Percentiles rank a stretch among this genome's conserved stretches.
phyloP scores from a whole-genome alignment of 768 basidiomycete species.

The Hirschioporus abietinus region DNA sequence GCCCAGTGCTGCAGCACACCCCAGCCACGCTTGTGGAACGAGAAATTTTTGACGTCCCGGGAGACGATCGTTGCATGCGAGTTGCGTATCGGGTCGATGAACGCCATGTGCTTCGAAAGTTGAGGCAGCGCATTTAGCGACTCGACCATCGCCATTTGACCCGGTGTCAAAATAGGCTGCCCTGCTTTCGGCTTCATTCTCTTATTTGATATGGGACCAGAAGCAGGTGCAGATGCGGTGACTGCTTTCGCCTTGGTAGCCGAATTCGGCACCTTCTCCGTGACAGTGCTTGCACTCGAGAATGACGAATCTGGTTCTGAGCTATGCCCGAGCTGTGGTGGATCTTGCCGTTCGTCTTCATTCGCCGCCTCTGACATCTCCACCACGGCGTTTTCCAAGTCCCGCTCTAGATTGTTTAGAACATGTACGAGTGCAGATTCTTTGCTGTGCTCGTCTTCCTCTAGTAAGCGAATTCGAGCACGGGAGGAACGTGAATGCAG shows the following conservation, averaged over 20 bases:
- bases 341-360: conserved; percentile 12
- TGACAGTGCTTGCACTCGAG: conserved; percentile 6
- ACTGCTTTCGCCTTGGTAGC: background rate
- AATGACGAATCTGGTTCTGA: conserved; percentile 16
- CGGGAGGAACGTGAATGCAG: conserved; percentile 56
- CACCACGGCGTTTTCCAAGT: conserved; percentile 55
- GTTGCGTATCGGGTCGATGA: conserved; percentile 53
- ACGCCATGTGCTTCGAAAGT: conserved; percentile 65
- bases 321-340: conserved; percentile 5
- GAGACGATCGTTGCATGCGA: conserved; percentile 70
- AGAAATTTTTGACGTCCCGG: conserved; percentile 58
- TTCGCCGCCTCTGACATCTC: conserved; percentile 45
- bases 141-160: conserved; percentile 51
- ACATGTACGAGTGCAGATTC: conserved; percentile 46
- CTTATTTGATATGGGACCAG: conserved; percentile 5
- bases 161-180: conserved; percentile 37
- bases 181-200: conserved; percentile 25
- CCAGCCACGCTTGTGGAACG: conserved; percentile 53
- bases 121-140: conserved; percentile 63
- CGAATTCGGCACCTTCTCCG: background rate
- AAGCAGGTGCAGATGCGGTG: background rate
- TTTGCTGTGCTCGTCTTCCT: conserved; percentile 35
- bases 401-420: conserved; percentile 51
- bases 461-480: conserved; percentile 58
- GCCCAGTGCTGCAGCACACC: conserved; percentile 71